Base-by-base conservation (phyloP, 352 stramenopile species). In the Pythium dissimile region DNA sequence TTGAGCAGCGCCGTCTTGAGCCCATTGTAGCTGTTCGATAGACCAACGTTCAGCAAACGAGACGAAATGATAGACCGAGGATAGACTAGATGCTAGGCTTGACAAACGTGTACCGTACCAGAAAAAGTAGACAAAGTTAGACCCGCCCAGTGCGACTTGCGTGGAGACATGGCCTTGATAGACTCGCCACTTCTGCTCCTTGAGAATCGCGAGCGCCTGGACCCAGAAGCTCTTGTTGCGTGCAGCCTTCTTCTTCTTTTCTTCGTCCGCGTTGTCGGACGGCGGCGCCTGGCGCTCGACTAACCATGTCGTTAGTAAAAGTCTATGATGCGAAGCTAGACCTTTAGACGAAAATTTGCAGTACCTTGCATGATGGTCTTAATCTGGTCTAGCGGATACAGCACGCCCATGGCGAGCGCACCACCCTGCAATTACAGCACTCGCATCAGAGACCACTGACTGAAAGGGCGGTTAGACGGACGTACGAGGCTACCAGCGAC, bases 121-220 rank as follows among this genome's bases (percentile, higher is more conserved):
- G 69, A 92, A 96, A 69, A 96, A 96, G 54, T 94, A 96, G 50
- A 96, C 66, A 62, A 93, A 94, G 68, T 95, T 95, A 24, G 76
- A 92, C 37, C 82, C 69, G 20, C 75, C 75, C 10, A 88, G 72
- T 52, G 68, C 84, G n/a, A 94, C 58, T 46, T 92, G 79, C 54
- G 86, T 88, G 51, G 83, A 85, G 44, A 89, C 69, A 54, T 88
- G 81, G 23, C 80, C 85, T 44, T 90, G 80, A 51, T 90, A 93
- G 26, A 94, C 79, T 27, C 66, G 60, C 70, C 84, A 87, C 52
- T 80, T 80, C 55, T 89, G 88, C 53, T 71, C 43, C 31, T 72
- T 73, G 44, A 94, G 54, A 47, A 86, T 84, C 20, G 60, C 58
- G 12, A 84, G 34, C 31, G 71, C 79, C 44, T 78, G 74, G 12